Base-by-base conservation (phyloP, 306 rosid species). In the Cicer arietinum region DNA sequence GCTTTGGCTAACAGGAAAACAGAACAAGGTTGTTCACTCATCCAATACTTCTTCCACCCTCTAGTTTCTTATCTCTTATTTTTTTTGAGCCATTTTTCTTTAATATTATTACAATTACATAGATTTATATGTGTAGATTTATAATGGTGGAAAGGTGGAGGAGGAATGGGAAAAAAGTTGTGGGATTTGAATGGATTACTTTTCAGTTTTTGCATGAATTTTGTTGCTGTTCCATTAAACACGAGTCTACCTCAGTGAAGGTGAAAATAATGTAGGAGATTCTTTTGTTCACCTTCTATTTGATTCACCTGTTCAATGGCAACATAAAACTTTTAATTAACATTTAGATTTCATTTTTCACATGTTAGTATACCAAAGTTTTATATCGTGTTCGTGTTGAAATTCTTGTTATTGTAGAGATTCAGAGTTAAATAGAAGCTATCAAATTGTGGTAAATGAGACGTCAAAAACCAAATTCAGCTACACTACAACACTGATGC, bases 1-100 rank as follows among this genome's bases (percentile, higher is more conserved):
- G 77, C 87, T 89, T 78, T 95, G 98, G 99, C 93, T 95, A 1
- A 83, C 87, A 42, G 98, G 98, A 70, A 90, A 78, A 84, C 97
- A 89, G 83, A 92, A 87, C 73, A 95, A 92, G 90, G 97, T 92
- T 80, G 89, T 90, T 78, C 91, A 94, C 64, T 92, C 95, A 12
- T 83, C 88, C 40, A 81, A 78, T 39, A 72, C 73, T 85, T 89
- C 97, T 71, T 89, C 97, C 71, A 86, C 71, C 74, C 69, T 83
- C 14, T 89, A 82, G 86, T 47, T 71, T 59, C 0, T 17, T 62
- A 10, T 7, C 43, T 47, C 12, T 9, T 4, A 39, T 17, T 62
- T 4, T 4, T 12, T 10, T 39, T 14, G 47, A 69, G 60, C 44
- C 57, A 58, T 84, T 80, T 83, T 62, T 79, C 25, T 40, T 46